Base-by-base conservation (phyloP, 2,329 filamentous ascomycete species). In the Chaetomium sp. region DNA sequence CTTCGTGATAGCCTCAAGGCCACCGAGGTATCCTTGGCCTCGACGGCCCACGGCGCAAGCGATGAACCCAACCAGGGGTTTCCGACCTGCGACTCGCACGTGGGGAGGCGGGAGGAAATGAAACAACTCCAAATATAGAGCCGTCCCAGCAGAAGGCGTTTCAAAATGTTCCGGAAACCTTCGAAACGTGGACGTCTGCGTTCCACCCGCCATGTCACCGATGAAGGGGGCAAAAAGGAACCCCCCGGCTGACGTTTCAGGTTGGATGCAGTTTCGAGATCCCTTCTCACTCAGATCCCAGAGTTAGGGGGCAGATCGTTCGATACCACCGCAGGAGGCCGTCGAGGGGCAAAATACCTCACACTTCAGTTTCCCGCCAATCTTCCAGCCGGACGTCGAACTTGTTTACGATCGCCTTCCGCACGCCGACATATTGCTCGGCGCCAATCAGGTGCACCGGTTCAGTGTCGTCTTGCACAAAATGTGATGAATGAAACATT, bases 101-200 rank as follows among this genome's bases (percentile, higher is more conserved):
- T 68, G 62, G 64, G 58, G 60, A 56, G 25, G 25, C 50, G 49
- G 61, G 23, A 67, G 57, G 62, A 66, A 57, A 66, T 63, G 60
- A 64, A 60, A 60, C 21, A 35, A 29, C 33, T 35, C 67, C 67
- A 67, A 69, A 64, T 65, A 60, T 67, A 67, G 59, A 51, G 53
- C 38, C 45, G 35, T 53, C 57, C 54, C 60, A 58, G 54, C 56
- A 45, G 23, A 57, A 50, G n/a, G 29, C 49, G 64, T 65, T 65
- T 69, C 66, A 54, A 65, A 67, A 65, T 62, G 10, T 66, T 68
- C 66, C 55, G 12, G 38, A 27, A 57, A 62, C 25, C 50, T 69
- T 66, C 60, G 68, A 67, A 66, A 68, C 64, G 58, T 62, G 65
- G 51, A 57, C 57, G n/a, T 57, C 47, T 27, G 38, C 25, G 49